Base-by-base conservation (phyloP, 495 filamentous ascomycete species). In the Geopyxis carbonaria region DNA sequence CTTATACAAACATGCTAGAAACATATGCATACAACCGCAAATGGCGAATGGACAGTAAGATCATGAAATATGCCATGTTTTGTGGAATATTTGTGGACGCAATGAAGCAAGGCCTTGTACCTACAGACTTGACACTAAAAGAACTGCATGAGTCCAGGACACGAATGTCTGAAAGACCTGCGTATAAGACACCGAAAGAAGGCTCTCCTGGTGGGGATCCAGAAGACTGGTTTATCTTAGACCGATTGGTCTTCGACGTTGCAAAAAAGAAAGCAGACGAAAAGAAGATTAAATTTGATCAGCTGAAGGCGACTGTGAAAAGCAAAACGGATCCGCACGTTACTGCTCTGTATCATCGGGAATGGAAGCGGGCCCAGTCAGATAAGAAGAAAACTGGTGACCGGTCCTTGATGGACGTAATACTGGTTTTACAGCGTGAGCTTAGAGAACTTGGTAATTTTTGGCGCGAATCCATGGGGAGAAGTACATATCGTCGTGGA, bases 21-120 rank as follows among this genome's bases (percentile, higher is more conserved):
- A 70, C 63, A 18, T 51, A 80, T 1, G 72, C 70, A 27, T 93
- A 93, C 34, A 37, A 38, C 18, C 60, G 66, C 14, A 10, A 67
- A 74, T 34, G 64, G 59, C 4, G 73, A 9, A 50, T 65, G 29
- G 64, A 72, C 22, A 39, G 57, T 0, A 45, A 52, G 1, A 73
- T 78, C 0, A 64, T 75, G 14, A 59, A 67, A 11, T 55, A 92
- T 2, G 75, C 75, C 31, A 68, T 66, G 18, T 65, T 94, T 0
- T 71, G 92, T 6, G 78, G 83, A 31, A 63, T 77, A 24, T 59
- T 95, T 3, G 81, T 93, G 4, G 87, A 95, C 49, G 70, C 75
- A 10, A 65, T 71, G 10, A 95, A 94, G 50, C 72, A 78, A 25
- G 85, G 86, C 7, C 67, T 74, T 34, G 16, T 30, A 23, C 34